phyloP scores from a whole-genome alignment of 225 moss, liverwort and hornwort genomes.

The Physcomitrellopsis africana region DNA sequence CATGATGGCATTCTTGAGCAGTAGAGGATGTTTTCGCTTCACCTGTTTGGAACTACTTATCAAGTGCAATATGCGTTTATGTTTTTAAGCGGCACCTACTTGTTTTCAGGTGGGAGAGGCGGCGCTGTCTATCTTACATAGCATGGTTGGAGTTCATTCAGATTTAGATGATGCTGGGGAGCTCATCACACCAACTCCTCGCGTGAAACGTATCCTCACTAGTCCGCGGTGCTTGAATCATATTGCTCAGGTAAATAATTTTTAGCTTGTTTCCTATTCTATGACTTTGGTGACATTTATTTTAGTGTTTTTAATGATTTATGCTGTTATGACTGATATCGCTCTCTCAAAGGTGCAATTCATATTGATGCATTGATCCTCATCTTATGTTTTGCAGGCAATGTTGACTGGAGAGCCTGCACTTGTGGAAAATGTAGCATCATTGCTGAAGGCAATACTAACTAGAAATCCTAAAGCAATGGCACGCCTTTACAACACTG shows the following conservation, averaged over 20 bases:
- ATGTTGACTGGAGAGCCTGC: conserved; percentile 85
- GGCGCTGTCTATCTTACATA: conserved; percentile 85
- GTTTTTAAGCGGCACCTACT: neutral
- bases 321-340: neutral
- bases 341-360: neutral
- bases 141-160: conserved; percentile 92
- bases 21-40: neutral
- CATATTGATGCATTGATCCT: conserved; percentile 5
- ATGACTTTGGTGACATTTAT: conserved; percentile 3
- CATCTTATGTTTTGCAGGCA: conserved; percentile 56
- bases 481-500: conserved; percentile 90
- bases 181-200: conserved; percentile 90
- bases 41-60: conserved; percentile 6
- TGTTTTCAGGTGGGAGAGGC: conserved; percentile 81
- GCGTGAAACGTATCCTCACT: conserved; percentile 88
- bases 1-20: neutral
- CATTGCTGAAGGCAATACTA: conserved; percentile 76
- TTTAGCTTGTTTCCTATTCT: conserved; percentile 3
- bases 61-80: neutral
- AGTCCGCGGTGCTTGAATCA: conserved; percentile 93
- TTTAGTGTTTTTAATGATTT: conserved; percentile 5
- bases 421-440: conserved; percentile 84
- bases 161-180: conserved; percentile 96
- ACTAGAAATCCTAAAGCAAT: conserved; percentile 91
- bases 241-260: conserved; percentile 70